Conservation (phyloP, 202 grass and related monocot species). For the Bolboschoenoplectus hybrid region DNA sequence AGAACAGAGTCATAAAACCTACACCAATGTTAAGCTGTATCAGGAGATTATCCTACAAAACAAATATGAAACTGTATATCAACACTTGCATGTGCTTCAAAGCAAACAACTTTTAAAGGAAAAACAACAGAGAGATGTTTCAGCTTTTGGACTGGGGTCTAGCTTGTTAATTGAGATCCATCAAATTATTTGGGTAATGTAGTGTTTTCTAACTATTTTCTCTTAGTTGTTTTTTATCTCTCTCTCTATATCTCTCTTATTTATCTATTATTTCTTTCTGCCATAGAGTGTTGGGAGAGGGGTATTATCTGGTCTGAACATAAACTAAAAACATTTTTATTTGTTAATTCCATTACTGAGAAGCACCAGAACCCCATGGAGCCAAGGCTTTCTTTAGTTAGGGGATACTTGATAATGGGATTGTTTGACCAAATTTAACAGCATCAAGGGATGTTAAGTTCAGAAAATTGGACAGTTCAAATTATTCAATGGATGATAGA, state of each 20-base stretch:
- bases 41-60: conserved; percentile 29
- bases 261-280: background rate
- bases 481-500: background rate
- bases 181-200: background rate
- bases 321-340: background rate
- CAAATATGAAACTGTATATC: background rate
- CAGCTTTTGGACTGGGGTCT: background rate
- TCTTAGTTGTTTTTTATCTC: background rate
- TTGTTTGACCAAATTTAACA: background rate
- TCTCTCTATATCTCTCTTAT: background rate
- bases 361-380: background rate
- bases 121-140: background rate
- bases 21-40: conserved; percentile 11
- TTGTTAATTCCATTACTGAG: background rate
- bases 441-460: background rate
- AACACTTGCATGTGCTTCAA: background rate
- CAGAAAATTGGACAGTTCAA: background rate
- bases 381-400: background rate
- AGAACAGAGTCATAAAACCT: background rate
- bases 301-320: background rate
- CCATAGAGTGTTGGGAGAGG: background rate
- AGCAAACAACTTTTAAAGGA: background rate
- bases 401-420: background rate
- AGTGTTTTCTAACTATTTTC: background rate
- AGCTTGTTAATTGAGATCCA: background rate